Evolutionary conservation across 495 filamentous ascomycete genomes (phyloP), one percentile per base, ranked within the genome.

Genomic region (Halenospora varia): DNA sequence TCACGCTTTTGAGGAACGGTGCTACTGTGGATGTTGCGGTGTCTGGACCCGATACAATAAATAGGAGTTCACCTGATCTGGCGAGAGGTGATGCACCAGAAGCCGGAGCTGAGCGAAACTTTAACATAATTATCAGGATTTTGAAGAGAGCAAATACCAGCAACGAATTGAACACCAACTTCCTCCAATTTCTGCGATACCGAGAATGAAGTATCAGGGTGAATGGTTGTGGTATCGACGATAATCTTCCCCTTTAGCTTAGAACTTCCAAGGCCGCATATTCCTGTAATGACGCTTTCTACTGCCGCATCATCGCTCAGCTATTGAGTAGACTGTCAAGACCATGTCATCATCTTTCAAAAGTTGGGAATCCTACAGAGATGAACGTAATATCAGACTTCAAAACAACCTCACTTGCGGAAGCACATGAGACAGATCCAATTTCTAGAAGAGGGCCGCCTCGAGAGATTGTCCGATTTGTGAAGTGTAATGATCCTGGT

Each of bases 21-120:
- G 59, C 48, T 25, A 74, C 59, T 8, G 52, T 62, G 24, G 59
- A 51, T 10, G 71, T 63, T 18, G 66, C 72, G 4, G 45, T 44
- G 3, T 41, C 22, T 17, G 70, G 62, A 3, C 74, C 74, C 0
- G 71, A 71, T 35, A 72, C 57, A 1, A 62, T 63, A 35, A 70
- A 66, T 13, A 77, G 63, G 9, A 75, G 63, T 51, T 66, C 62
- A 25, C 74, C 74, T 18, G 65, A 59, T 25, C 64, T 61, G 3
- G 74, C 71, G 22, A 73, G 60, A 2, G 71, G 63, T 2, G 71
- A 68, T 18, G 71, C 70, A 11, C 74, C 73, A 49, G 75, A 75
- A 15, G 72, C 73, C 1, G 74, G 73, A 19, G 66, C 62, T 44
- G 66, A n/a, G n/a, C n/a, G n/a, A n/a, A n/a, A n/a, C n/a, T n/a